A percentile compares a stretch with the other conserved stretches of the same genome.
These are phyloP conservation scores for Xylariaceae sp. DNA, from an alignment of 2,329 filamentous ascomycete species.

Conservation along the genomic window DNA sequence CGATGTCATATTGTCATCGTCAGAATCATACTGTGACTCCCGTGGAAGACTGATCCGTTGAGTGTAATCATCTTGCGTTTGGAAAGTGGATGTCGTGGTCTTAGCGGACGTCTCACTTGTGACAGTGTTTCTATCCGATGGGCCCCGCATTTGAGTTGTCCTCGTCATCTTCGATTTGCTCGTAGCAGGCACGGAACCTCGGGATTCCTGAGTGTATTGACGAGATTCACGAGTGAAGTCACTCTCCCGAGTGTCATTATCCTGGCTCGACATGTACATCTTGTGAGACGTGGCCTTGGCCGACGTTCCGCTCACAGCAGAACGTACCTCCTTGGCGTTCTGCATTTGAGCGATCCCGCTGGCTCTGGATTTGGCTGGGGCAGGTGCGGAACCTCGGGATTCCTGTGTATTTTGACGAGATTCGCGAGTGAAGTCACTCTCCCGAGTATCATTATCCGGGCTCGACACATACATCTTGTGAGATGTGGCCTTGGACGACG, in stretches of 20 bases:
- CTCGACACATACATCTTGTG: conserved; percentile 27
- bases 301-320: conserved; percentile 29
- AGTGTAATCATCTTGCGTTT: conserved; percentile 35
- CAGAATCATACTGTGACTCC: conserved; percentile 28
- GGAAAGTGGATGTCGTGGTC: conserved; percentile 31
- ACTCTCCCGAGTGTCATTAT: conserved; percentile 34
- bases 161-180: conserved; percentile 30
- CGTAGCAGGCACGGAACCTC: conserved; percentile 39
- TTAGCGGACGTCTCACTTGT: conserved; percentile 33
- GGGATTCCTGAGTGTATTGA: conserved; percentile 39
- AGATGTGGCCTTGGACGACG: conserved; percentile 30
- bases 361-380: conserved; percentile 20
- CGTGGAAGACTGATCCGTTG: conserved; percentile 34
- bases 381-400: conserved; percentile 45
- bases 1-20: conserved; percentile 51
- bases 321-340: conserved; percentile 29
- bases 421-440: conserved; percentile 33
- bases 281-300: conserved; percentile 28
- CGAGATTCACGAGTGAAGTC: conserved; percentile 31
- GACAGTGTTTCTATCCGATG: conserved; percentile 26
- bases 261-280: conserved; percentile 30
- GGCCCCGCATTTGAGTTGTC: conserved; percentile 31
- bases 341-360: conserved; percentile 32
- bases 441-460: conserved; percentile 34
- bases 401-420: conserved; percentile 34